Conservation (phyloP, 306 rosid species). For the Mimosa pudica region DNA sequence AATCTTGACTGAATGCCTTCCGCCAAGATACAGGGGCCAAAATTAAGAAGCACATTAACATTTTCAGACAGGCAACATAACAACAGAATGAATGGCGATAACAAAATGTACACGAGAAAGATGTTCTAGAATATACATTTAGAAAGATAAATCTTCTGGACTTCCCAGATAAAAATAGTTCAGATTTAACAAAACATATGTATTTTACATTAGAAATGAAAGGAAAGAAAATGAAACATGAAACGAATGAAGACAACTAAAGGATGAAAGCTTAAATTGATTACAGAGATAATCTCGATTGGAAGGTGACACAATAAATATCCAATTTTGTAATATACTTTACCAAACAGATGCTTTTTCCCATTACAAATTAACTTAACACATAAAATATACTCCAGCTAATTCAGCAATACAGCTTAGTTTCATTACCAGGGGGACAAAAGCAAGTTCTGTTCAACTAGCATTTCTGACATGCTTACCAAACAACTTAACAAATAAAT, state of each 20-base stretch:
- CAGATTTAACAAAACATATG: neutral
- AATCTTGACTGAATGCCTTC: conserved; percentile 12
- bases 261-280: neutral
- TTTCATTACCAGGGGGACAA: neutral
- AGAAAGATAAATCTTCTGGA: neutral
- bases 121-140: neutral
- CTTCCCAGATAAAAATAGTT: neutral
- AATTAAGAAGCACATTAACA: neutral
- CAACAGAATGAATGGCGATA: neutral
- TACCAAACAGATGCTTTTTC: neutral
- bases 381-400: neutral
- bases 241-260: conserved; percentile 7
- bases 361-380: neutral
- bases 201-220: conserved; percentile 3
- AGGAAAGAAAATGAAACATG: neutral
- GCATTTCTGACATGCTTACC: conserved; percentile 9
- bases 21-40: conserved; percentile 1
- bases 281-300: conserved; percentile 13
- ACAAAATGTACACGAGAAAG: neutral
- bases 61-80: conserved; percentile 11
- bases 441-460: conserved; percentile 15
- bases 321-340: conserved; percentile 4
- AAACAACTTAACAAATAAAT: conserved; percentile 25
- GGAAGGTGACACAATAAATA: neutral
- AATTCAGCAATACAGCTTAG: neutral